Conservation (phyloP, 2,329 filamentous ascomycete species). For the Pezicula rhizophila region DNA sequence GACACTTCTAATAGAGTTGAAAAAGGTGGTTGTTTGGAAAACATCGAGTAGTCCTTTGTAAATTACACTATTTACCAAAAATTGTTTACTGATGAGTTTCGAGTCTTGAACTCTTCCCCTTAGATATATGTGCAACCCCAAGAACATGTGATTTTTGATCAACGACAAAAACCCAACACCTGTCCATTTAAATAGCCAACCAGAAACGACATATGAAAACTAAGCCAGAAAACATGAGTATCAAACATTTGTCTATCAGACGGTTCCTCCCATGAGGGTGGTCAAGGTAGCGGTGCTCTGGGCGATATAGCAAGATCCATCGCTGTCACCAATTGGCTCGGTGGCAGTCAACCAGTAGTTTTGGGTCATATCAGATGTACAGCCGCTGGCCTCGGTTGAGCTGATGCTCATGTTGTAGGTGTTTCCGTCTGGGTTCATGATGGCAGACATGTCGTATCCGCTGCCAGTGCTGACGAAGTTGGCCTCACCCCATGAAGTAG, state of each 20-base stretch:
- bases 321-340: conserved; percentile 19
- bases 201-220: not conserved
- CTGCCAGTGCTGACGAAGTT: conserved; percentile 19
- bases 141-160: no score
- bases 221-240: not conserved
- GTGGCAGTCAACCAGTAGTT: conserved; percentile 24
- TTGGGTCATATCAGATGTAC: conserved; percentile 19
- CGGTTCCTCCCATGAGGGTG: conserved; percentile 20
- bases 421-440: conserved; percentile 22
- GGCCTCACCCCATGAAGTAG: conserved; percentile 22
- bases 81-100: no score
- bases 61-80: no score
- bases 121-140: no score
- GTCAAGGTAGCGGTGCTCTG: conserved; percentile 16
- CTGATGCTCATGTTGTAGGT: conserved; percentile 26
- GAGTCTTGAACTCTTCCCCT: no score
- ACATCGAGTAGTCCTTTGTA: no score
- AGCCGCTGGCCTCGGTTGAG: conserved; percentile 15
- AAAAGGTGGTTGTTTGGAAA: no score
- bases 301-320: conserved; percentile 24
- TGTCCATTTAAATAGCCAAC: no score
- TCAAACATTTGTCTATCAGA: not conserved
- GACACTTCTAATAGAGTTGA: no score
- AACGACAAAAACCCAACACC: no score
- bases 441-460: conserved; percentile 26